These are phyloP conservation scores for Tilletia horrida DNA, from an alignment of 1,284 basidiomycete genomes.

Conservation along the genomic window DNA sequence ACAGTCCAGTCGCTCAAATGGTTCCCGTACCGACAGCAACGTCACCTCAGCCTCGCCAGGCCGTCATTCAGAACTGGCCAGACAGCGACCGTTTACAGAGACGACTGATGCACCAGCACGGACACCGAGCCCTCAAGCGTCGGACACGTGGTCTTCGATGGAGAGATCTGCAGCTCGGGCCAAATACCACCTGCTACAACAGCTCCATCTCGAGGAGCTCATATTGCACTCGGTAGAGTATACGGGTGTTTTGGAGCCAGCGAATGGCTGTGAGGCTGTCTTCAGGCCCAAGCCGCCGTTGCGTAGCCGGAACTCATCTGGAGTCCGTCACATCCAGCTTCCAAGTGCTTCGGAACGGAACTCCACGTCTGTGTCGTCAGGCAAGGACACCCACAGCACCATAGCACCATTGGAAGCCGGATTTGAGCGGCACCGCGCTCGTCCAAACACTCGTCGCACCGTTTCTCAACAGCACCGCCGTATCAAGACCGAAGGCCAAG, in stretches of 20 bases:
- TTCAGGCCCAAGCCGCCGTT: conserved; percentile 21
- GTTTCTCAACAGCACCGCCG: neutral
- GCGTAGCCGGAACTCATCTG: neutral
- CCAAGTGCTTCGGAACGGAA: neutral
- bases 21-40: conserved; percentile 9
- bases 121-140: conserved; percentile 1
- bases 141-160: conserved; percentile 1
- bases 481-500: neutral
- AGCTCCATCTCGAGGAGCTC: conserved; percentile 24
- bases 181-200: conserved; percentile 22
- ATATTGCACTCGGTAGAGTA: conserved; percentile 17
- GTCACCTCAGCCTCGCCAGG: neutral
- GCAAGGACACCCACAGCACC: conserved; percentile 1
- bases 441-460: neutral
- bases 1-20: conserved; percentile 5
- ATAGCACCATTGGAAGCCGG: conserved; percentile 6
- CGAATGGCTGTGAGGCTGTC: conserved; percentile 22
- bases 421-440: conserved; percentile 12
- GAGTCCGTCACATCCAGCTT: neutral
- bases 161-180: conserved; percentile 9
- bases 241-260: conserved; percentile 17
- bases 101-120: neutral
- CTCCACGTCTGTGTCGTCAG: neutral
- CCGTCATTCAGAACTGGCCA: neutral
- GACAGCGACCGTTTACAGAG: neutral